Percentiles rank a stretch among this genome's conserved stretches.
Evolutionary conservation across 2,329 filamentous ascomycete genomes (phyloP).

Genomic region (Xylaria sp.): DNA sequence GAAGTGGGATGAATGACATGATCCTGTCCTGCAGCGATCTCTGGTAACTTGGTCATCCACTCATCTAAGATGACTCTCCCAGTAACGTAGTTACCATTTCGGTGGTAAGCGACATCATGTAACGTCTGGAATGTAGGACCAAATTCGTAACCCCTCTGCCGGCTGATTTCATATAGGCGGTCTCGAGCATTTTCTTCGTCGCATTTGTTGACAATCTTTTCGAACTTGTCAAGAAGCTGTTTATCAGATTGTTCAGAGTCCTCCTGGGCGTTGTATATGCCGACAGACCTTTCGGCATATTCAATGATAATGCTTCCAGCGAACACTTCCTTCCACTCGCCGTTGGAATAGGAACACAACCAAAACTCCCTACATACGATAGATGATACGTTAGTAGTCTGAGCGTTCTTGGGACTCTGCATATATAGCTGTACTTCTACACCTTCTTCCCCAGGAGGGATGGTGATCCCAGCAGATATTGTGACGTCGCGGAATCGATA

Average conservation of each 20-base stretch:
- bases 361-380: background rate
- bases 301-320: background rate
- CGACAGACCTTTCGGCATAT: background rate
- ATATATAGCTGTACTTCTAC: background rate
- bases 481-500: background rate
- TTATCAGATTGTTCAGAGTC: background rate
- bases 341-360: background rate
- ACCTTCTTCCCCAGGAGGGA: background rate
- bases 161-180: background rate
- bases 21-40: background rate
- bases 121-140: background rate
- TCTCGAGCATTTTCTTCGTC: background rate
- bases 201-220: background rate
- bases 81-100: background rate
- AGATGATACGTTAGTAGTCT: background rate
- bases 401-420: background rate
- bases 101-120: background rate
- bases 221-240: background rate
- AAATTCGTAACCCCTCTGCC: background rate
- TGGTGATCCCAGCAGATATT: background rate
- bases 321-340: background rate
- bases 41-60: background rate
- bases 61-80: background rate
- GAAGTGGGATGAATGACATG: background rate
- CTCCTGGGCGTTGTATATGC: background rate